These are phyloP conservation scores for Irpex sp. DNA, from an alignment of 1,284 basidiomycete species.

Conservation along the genomic window DNA sequence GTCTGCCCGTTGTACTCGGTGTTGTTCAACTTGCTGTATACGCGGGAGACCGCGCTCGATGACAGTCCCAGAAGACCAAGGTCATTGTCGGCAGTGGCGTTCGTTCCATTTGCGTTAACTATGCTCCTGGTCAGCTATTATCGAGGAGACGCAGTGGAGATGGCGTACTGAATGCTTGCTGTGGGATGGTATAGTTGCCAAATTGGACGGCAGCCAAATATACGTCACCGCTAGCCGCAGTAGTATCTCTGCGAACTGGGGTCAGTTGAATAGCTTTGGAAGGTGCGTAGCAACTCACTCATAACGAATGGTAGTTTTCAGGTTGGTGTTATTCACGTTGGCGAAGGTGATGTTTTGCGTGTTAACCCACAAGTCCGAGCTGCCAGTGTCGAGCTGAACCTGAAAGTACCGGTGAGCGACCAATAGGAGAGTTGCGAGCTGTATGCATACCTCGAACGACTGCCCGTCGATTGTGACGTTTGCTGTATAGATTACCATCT, in stretches of 20 bases:
- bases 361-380: not conserved
- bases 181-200: conserved; percentile 6
- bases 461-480: conserved; percentile 11
- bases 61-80: conserved; percentile 2
- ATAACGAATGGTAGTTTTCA: not conserved
- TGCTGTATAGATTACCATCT: conserved; percentile 9
- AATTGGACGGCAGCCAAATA: not conserved
- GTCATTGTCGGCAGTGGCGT: not conserved
- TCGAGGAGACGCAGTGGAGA: not conserved
- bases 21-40: not conserved
- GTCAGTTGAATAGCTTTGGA: not conserved
- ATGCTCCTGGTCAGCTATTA: not conserved
- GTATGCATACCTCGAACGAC: conserved; percentile 7
- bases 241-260: not conserved
- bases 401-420: not conserved
- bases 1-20: not conserved
- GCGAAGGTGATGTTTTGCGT: not conserved
- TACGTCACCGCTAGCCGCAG: not conserved
- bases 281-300: not conserved
- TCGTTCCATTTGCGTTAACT: conserved; percentile 1
- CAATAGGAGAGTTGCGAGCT: not conserved
- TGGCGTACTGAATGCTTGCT: conserved; percentile 5
- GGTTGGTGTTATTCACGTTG: not conserved
- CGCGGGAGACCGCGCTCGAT: conserved; percentile 1
- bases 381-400: conserved; percentile 1